Base-by-base conservation (phyloP, 2,329 filamentous ascomycete genomes). In the Rhynchosporium secalis region DNA sequence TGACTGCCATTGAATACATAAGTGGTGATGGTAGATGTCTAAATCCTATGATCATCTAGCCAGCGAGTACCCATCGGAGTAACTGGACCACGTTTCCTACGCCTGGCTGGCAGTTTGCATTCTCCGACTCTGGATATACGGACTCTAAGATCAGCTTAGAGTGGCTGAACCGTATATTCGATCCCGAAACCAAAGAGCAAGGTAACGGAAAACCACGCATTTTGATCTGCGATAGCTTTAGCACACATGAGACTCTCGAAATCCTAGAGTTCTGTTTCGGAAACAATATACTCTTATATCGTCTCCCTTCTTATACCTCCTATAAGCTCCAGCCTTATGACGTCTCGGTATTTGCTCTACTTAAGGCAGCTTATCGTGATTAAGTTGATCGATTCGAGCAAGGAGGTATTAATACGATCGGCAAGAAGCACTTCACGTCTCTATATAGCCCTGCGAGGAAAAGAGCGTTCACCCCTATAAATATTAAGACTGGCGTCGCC, bases 91-190 rank as follows among this genome's bases (percentile, higher is more conserved):
- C 20, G 65, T 65, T 70, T 63, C 58, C 62, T 56, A 74, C 71
- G n/a, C 69, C 69, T 41, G 62, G 67, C 59, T 75, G 66, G 71
- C 68, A 73, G 29, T 72, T 67, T 65, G 62, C 61, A 12, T 69
- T 46, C 46, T 72, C 67, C 33, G 57, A 70, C 47, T 65, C 54
- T 61, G 66, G 68, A 60, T 71, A 72, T 60, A 66, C 60, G 5
- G 62, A 76, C 60, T 74, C 69, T 13, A 68, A 72, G 26, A 75
- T 76, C 38, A 76, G 71, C 65, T 67, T 76, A 9, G 60, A 76
- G 58, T 77, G 68, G 74, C 63, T 76, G 13, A 72, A 65, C 58
- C 66, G 59, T 56, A 64, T 77, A 7, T 76, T 76, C 66, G 64
- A 77, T 63, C 73, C 72, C 13, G 36, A 74, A 65, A 77, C 73